These are phyloP conservation scores for Mucor circinelloides DNA, from an alignment of 371 early-diverging fungal species.

Conservation along the genomic window DNA sequence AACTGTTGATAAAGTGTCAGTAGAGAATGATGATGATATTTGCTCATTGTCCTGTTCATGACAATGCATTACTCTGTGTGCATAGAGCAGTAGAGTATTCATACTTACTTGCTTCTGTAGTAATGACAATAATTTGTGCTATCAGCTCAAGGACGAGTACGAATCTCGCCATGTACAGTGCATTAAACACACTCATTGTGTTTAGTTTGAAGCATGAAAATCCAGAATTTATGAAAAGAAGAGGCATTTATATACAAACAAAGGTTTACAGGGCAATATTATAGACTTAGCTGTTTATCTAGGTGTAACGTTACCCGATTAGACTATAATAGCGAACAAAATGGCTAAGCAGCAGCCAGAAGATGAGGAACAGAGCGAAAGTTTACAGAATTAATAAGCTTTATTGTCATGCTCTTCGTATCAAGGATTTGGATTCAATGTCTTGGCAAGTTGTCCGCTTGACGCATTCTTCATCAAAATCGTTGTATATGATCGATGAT, in stretches of 20 bases:
- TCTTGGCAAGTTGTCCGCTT: background rate
- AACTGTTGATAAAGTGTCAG: background rate
- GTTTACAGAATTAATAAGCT: background rate
- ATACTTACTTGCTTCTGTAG: conserved; percentile 8
- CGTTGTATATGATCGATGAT: background rate
- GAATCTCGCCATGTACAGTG: background rate
- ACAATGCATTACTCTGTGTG: too few species aligned
- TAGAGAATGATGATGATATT: too few species aligned
- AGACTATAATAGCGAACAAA: background rate
- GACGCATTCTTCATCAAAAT: background rate
- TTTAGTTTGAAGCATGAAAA: background rate
- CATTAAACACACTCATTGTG: background rate
- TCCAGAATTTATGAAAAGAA: background rate
- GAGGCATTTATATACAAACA: background rate
- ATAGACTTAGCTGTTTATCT: background rate
- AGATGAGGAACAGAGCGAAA: background rate
- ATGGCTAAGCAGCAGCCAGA: background rate
- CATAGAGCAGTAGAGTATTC: background rate
- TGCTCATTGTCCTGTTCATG: too few species aligned
- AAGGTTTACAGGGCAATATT: background rate
- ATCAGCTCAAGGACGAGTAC: background rate
- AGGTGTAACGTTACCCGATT: background rate
- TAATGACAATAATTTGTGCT: background rate
- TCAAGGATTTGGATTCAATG: background rate
- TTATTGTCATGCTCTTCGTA: background rate